Evolutionary conservation across 371 early-diverging fungal species (phyloP), one percentile per base, ranked within the genome.

Genomic region (Rhizomucor pusillus): DNA sequence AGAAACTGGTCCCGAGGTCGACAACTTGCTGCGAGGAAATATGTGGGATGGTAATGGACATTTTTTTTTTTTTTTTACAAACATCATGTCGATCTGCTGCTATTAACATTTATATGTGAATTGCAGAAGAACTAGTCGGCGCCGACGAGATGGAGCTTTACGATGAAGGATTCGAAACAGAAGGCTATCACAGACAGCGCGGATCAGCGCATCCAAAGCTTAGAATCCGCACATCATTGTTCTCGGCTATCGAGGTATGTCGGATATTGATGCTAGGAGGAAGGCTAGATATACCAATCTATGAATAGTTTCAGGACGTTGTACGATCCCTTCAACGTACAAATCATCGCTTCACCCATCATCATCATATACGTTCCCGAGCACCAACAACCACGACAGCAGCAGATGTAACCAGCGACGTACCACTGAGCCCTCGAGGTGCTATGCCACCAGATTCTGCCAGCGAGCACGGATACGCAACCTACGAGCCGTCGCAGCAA

Each of bases 221-320:
- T 13, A 59, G 69, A 35, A 67, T 77, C 16, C 59, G 73, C 10
- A 63, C 77, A 14, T 77, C 77, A 5, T 51, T 77, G 14, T 77
- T 77, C 52, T 71, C 73, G 20, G 77, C 77, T 16, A 69, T 77
- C 14, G 77, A 75, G 65, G 76, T 69, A 62, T 36, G 13, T 50
- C 13, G 2, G 4, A n/a, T 10, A 12, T 40, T 35, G 1, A 11
- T 47, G 12, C 24, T 25, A 33, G 1, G 5, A 36, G 1, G 16
- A 46, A 12, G 36, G 25, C 22, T 47, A 29, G 24, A 48, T 16
- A 35, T 48, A 16, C 18, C 34, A 6, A n/a, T 29, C 34, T 25
- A 50, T 50, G 13, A 29, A n/a, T 45, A 80, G 81, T 81, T 81
- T 55, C 73, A 76, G 59, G 77, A 77, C 50, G 75, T 76, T 1